These are phyloP conservation scores for Candida loeiensis DNA, from an alignment of 805 yeast genomes.

Conservation along the genomic window DNA sequence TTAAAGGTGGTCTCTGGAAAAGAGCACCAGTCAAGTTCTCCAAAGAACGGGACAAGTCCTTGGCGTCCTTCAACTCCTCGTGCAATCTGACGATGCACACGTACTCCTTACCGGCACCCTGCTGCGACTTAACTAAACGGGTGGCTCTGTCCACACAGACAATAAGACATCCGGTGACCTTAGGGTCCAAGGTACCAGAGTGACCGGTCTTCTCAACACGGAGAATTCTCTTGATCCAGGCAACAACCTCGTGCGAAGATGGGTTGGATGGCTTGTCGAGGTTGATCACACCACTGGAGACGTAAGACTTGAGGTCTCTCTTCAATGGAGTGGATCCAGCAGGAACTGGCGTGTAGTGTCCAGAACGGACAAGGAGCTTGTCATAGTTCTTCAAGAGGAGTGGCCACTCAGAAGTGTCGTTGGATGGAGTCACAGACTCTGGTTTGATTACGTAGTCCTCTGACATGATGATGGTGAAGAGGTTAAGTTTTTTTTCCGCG, in stretches of 20 bases:
- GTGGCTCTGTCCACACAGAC: constrained; percentile 98
- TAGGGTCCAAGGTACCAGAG: constrained; percentile 98
- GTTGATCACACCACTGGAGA: constrained; percentile 94
- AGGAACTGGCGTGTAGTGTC: constrained; percentile 97
- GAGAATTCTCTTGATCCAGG: constrained; percentile 95
- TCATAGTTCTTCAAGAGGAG: constrained; percentile 89
- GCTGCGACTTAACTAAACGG: constrained; percentile 95
- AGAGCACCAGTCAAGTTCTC: constrained; percentile 98
- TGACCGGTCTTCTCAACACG: constrained; percentile 98
- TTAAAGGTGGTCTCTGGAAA: constrained; percentile 98
- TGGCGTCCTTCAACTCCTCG: constrained; percentile 86
- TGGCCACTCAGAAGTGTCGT: constrained; percentile 95
- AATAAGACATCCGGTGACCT: constrained; percentile 97
- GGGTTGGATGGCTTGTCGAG: constrained; percentile 98
- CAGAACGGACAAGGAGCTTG: constrained; percentile 88
- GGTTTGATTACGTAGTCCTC: constrained; percentile 78
- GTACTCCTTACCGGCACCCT: constrained; percentile 99
- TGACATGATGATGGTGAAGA: constrained; percentile 10
- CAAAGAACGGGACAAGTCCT: constrained; percentile 79
- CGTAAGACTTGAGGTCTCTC: constrained; percentile 86
- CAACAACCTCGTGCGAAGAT: constrained; percentile 98
- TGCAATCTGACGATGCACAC: constrained; percentile 96
- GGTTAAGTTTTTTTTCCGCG: constrained; percentile 7
- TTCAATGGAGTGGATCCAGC: constrained; percentile 91
- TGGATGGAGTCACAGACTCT: constrained; percentile 69